Base-by-base conservation (phyloP, 1,139 yeast genomes). In the Zygosaccharomyces pseudobailii region DNA sequence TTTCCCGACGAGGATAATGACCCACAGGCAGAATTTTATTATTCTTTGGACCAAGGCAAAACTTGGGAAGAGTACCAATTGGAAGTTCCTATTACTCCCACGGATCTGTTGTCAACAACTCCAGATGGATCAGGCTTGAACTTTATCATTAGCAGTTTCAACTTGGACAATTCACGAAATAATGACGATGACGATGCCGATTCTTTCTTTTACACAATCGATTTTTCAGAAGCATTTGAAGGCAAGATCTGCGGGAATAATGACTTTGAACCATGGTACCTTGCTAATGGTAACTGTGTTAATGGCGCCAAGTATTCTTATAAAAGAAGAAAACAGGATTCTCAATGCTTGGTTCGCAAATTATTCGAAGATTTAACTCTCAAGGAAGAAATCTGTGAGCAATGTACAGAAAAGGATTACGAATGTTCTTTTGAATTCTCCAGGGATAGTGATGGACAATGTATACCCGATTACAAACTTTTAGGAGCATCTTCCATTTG, bases 21-120 rank as follows among this genome's bases (percentile, higher is more conserved):
- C 37, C 54, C 61, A 4, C 56, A 61, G 10, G 55, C 68, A 4
- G 67, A 62, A n/a, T 62, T 79, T 36, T 72, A 71, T 50, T 88
- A 73, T 58, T 86, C 96, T 0, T 64, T 84, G 36, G 89, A 88
- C 61, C 92, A 87, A 62, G 96, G 95, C 31, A 61, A 69, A 19
- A 66, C 81, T 1, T 89, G 95, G 94, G 56, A 65, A 1, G 70
- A 71, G 22, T 65, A 71, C 23, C 70, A 74, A 17, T 62, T 88
- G n/a, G 82, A 79, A n/a, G 52, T 56, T 7, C 56, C 72, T 0
- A 57, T 82, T 5, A 57, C 69, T 23, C 84, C 88, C 1, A 51
- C 63, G 21, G 50, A 61, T 10, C 59, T 85, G 19, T 66, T 79
- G 1, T 79, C 90, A 0, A 78, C 87, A 1, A 74, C 82, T 0